Base-by-base conservation (phyloP, 768 basidiomycete genomes). In the Vararia minispora region DNA sequence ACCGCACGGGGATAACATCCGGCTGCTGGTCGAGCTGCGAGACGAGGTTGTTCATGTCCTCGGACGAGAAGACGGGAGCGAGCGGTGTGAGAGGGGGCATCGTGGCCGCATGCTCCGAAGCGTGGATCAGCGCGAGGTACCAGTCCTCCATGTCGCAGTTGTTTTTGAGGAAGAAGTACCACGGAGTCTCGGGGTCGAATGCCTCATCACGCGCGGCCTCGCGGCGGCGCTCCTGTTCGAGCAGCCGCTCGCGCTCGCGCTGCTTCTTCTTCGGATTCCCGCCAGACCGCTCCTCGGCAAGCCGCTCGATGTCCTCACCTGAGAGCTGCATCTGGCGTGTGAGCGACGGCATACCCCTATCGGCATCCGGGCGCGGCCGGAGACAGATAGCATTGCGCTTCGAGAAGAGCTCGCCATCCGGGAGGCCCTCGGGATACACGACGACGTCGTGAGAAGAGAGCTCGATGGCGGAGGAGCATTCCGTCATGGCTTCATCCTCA, bases 121-220 rank as follows among this genome's bases (percentile, higher is more conserved):
- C 81, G 40, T 88, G 82, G 16, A 89, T 57, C 39, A 95, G 69
- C 0, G 87, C 68, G 25, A 88, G 61, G 56, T 90, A 90, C 88
- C 91, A 98, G 60, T 99, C 94, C 59, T 99, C 95, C 87, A 97
- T 95, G 54, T 90, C 86, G 38, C 79, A 64, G 57, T 79, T 89
- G 21, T 76, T 80, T 44, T 81, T 79, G 14, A 89, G 77, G 59
- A 97, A 97, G 50, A 99, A 76, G 64, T 83, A 99, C 90, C 91
- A 97, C 2, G 89, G 83, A 2, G 74, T 72, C 5, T 69, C 60
- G 7, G 61, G 49, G 46, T 75, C 61, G 36, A 68, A 45, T 1
- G 71, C 67, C 54, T 76, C 66, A 43, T 76, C 71, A 42, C 63
- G 58, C 27, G 66, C 69, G 22, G 56, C 41, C 18, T 64, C 61